These are phyloP conservation scores for Auriculariales sp. DNA, from an alignment of 768 basidiomycete species.

Conservation along the genomic window DNA sequence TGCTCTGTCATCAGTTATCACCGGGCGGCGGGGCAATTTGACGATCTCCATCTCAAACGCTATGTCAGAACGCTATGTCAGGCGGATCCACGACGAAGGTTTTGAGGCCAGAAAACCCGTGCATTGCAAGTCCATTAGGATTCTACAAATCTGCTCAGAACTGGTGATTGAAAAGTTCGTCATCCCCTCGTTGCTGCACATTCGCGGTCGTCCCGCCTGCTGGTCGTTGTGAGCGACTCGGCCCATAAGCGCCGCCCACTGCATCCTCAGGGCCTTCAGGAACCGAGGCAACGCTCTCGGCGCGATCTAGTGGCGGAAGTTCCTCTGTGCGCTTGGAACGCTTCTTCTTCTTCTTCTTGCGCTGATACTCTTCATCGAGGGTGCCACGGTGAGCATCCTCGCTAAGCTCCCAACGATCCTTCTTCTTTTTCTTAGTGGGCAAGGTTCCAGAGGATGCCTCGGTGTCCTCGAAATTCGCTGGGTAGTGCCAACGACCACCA, in stretches of 20 bases:
- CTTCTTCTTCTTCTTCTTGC: constrained; percentile 45
- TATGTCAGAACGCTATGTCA: no score
- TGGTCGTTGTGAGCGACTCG: constrained; percentile 11
- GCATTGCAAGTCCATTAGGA: no score
- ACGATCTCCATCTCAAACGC: no score
- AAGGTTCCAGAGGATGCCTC: constrained; percentile 21
- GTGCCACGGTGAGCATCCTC: constrained; percentile 57
- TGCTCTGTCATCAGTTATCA: no score
- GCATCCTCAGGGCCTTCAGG: constrained; percentile 57
- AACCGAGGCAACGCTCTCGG: neutral
- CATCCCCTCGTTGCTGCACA: constrained; percentile 16
- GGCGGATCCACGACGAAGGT: no score
- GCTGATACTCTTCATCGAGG: constrained; percentile 26
- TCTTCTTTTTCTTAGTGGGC: constrained; percentile 59
- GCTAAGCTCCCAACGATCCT: constrained; percentile 77
- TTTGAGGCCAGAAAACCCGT: no score
- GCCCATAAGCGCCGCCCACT: constrained; percentile 51
- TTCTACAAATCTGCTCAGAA: no score
- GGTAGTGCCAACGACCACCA: constrained; percentile 65
- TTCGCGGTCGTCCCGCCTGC: constrained; percentile 9
- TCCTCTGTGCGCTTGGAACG: constrained; percentile 33
- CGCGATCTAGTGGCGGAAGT: neutral
- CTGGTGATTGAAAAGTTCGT: constrained; percentile 43
- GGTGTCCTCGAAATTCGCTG: constrained; percentile 64
- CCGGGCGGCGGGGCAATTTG: no score